Evolutionary conservation across 1,139 yeast genomes (phyloP).

Genomic region (Hemisphaericaspora lyxosophila): DNA sequence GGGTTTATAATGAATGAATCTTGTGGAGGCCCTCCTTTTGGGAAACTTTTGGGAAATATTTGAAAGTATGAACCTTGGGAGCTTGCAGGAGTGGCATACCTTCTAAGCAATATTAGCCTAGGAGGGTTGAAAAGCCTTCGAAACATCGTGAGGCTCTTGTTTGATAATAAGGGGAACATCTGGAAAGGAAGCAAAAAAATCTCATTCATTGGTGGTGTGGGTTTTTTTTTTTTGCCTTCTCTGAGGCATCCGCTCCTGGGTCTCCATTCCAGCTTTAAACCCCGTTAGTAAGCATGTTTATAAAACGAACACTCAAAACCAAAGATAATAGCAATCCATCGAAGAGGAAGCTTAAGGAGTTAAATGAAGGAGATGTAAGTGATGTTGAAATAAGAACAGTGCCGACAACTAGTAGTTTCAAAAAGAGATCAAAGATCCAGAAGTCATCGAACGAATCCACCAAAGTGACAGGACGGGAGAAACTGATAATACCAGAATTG

Average conservation of each 20-base stretch:
- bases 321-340: slow-evolving; percentile 3
- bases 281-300: slow-evolving; percentile 26
- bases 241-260: background rate
- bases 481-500: background rate
- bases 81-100: background rate
- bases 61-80: slow-evolving; percentile 42
- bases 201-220: background rate
- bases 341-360: slow-evolving; percentile 4
- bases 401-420: slow-evolving; percentile 1
- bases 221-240: no score
- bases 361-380: background rate
- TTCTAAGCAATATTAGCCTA: background rate
- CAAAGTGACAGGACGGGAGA: background rate
- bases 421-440: background rate
- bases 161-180: no score
- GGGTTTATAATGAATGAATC: slow-evolving; percentile 61
- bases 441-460: slow-evolving; percentile 2
- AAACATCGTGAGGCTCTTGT: background rate
- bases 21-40: slow-evolving; percentile 64
- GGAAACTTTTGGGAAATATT: slow-evolving; percentile 75
- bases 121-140: background rate
- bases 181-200: background rate
- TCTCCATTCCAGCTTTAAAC: background rate
- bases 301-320: slow-evolving; percentile 30
- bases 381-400: slow-evolving; percentile 2